These are phyloP conservation scores for Lentinula novae-zelandiae DNA, from an alignment of 1,284 basidiomycete species.

Conservation along the genomic window DNA sequence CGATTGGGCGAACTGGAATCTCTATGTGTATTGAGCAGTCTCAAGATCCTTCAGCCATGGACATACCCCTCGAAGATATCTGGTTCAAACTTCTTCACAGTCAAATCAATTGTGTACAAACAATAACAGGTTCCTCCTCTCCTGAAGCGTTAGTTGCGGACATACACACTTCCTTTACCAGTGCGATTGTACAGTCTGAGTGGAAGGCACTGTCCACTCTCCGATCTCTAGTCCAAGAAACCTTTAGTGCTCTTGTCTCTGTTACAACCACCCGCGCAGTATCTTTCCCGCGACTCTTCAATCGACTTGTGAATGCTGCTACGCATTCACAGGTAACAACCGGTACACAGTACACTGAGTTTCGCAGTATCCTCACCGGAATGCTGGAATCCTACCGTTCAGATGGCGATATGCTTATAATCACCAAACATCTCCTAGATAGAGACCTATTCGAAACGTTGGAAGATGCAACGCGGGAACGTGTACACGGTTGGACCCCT, in stretches of 20 bases:
- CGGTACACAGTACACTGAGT: constrained; percentile 85
- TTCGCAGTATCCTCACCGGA: constrained; percentile 84
- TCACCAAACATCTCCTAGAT: constrained; percentile 82
- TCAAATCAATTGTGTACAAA: constrained; percentile 79
- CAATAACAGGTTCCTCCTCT: constrained; percentile 46
- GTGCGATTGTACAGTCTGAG: constrained; percentile 21
- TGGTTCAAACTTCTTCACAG: constrained; percentile 87
- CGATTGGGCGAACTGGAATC: constrained; percentile 59
- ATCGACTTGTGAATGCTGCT: constrained; percentile 79
- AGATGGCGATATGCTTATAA: constrained; percentile 87
- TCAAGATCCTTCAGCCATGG: constrained; percentile 31
- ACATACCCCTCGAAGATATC: constrained; percentile 74
- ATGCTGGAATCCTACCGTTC: constrained; percentile 94
- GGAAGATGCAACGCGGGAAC: constrained; percentile 47
- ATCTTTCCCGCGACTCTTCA: constrained; percentile 91
- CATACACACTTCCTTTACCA: constrained; percentile 17
- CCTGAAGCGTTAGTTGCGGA: constrained; percentile 22
- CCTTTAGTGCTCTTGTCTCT: constrained; percentile 82
- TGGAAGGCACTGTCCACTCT: constrained; percentile 46
- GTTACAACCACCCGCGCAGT: constrained; percentile 79
- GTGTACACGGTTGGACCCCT: constrained; percentile 51
- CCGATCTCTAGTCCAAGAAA: constrained; percentile 78
- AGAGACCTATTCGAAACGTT: constrained; percentile 80
- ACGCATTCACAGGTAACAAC: constrained; percentile 39
- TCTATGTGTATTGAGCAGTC: constrained; percentile 70